Evolutionary conservation across 345 rosid genomes (phyloP).

Genomic region (Eucalyptus tenuipes): DNA sequence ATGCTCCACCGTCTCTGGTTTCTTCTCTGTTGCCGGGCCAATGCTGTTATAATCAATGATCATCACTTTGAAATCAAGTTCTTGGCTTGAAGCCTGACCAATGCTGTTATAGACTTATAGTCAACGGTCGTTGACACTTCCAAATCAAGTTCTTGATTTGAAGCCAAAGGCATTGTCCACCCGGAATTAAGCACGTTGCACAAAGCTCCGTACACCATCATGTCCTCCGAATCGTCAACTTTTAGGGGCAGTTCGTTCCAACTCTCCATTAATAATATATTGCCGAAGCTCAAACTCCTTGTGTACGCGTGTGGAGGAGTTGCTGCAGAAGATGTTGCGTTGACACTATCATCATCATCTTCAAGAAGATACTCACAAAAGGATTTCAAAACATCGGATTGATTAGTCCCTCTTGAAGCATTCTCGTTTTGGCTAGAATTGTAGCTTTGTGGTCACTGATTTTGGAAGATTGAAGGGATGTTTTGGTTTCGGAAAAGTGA

Average conservation of each 20-base stretch:
- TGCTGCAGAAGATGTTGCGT: neutral
- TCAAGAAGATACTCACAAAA: neutral
- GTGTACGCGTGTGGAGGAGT: neutral
- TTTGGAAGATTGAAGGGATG: neutral
- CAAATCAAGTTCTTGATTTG: neutral
- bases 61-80: neutral
- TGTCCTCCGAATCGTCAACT: slow-evolving; percentile 18
- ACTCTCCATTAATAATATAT: slow-evolving; percentile 8
- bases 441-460: neutral
- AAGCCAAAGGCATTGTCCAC: slow-evolving; percentile 5
- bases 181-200: neutral
- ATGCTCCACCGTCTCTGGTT: neutral
- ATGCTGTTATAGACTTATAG: neutral
- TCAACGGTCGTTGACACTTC: neutral
- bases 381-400: neutral
- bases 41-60: neutral
- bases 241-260: slow-evolving; percentile 23
- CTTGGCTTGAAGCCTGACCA: neutral
- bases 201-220: neutral
- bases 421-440: neutral
- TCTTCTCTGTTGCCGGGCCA: neutral
- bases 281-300: slow-evolving; percentile 20
- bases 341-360: neutral
- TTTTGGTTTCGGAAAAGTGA: neutral
- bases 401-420: neutral